Conservation (phyloP, 2,329 filamentous ascomycete species). For the Domatiomyces globalis region DNA sequence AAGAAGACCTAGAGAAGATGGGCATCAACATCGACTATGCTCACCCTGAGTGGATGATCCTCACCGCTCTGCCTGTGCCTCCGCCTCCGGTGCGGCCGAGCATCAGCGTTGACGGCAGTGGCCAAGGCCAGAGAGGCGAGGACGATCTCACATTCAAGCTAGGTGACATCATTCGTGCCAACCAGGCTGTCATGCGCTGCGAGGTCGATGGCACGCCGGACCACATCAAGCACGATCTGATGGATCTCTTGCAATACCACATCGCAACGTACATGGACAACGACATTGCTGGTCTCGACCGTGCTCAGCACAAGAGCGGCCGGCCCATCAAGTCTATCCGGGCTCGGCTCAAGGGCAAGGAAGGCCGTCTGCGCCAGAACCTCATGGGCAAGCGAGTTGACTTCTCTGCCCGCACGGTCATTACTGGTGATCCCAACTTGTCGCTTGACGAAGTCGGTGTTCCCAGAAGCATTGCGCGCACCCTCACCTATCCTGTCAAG, state of each 20-base stretch:
- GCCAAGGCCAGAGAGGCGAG: slow-evolving; percentile 83
- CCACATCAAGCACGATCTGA: slow-evolving; percentile 83
- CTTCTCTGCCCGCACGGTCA: slow-evolving; percentile 98
- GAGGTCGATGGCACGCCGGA: slow-evolving; percentile 82
- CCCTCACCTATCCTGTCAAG: slow-evolving; percentile 88
- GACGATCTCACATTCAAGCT: slow-evolving; percentile 99
- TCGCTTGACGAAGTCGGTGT: slow-evolving; percentile 96
- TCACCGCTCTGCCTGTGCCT: slow-evolving; percentile 87
- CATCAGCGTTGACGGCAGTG: slow-evolving; percentile 91
- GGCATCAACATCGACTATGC: slow-evolving; percentile 91
- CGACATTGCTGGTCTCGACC: slow-evolving; percentile 88
- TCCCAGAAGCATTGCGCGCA: slow-evolving; percentile 80
- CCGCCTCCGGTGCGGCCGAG: slow-evolving; percentile 91
- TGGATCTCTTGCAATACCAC: slow-evolving; percentile 86
- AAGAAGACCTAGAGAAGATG: slow-evolving; percentile 70
- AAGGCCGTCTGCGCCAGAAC: slow-evolving; percentile 93
- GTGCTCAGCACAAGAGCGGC: slow-evolving; percentile 91
- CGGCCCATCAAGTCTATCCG: slow-evolving; percentile 94
- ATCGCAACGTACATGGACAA: slow-evolving; percentile 99
- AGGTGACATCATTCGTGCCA: slow-evolving; percentile 94
- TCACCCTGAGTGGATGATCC: slow-evolving; percentile 93
- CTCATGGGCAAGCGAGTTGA: slow-evolving; percentile 99
- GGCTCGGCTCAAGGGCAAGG: slow-evolving; percentile 95
- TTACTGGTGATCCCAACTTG: slow-evolving; percentile 94
- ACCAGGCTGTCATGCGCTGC: slow-evolving; percentile 82